Percentiles rank a stretch among this genome's conserved stretches.
Conservation (phyloP, 495 filamentous ascomycete genomes). For the Achaetomiella virescens region DNA sequence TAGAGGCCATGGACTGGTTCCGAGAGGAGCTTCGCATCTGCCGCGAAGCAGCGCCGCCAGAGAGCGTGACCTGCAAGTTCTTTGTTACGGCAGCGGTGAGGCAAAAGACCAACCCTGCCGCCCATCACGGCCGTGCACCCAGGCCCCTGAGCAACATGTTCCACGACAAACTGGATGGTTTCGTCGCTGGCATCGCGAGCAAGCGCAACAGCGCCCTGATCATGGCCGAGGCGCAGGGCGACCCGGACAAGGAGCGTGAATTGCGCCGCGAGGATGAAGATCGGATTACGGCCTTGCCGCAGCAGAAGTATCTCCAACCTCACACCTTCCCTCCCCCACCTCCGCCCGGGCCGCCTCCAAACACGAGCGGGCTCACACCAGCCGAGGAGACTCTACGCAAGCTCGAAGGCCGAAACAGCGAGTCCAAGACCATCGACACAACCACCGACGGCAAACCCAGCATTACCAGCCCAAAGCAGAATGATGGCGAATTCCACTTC, state of each 20-base stretch:
- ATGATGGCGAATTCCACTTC: constrained; percentile 49
- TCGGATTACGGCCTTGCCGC: constrained; percentile 72
- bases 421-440: neutral
- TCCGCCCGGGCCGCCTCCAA: constrained; percentile 39
- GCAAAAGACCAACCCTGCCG: constrained; percentile 29
- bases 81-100: constrained; percentile 75
- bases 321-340: constrained; percentile 38
- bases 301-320: constrained; percentile 50
- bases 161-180: constrained; percentile 77
- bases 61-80: constrained; percentile 86
- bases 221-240: constrained; percentile 71
- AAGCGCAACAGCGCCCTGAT: constrained; percentile 80
- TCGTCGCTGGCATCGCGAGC: constrained; percentile 70
- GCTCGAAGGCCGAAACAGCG: constrained; percentile 37
- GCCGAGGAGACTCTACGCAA: constrained; percentile 39
- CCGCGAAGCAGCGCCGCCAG: constrained; percentile 73
- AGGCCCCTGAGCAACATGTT: constrained; percentile 61
- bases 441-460: neutral
- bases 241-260: constrained; percentile 69
- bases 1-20: constrained; percentile 97
- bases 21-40: constrained; percentile 89
- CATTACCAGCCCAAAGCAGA: constrained; percentile 20
- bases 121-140: constrained; percentile 43
- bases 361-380: constrained; percentile 28
- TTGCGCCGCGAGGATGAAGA: constrained; percentile 83